Percentiles rank a stretch among this genome's conserved stretches.
These are phyloP conservation scores for Saccharomyces uvarum DNA, from an alignment of 1,139 yeast genomes.

Conservation along the genomic window DNA sequence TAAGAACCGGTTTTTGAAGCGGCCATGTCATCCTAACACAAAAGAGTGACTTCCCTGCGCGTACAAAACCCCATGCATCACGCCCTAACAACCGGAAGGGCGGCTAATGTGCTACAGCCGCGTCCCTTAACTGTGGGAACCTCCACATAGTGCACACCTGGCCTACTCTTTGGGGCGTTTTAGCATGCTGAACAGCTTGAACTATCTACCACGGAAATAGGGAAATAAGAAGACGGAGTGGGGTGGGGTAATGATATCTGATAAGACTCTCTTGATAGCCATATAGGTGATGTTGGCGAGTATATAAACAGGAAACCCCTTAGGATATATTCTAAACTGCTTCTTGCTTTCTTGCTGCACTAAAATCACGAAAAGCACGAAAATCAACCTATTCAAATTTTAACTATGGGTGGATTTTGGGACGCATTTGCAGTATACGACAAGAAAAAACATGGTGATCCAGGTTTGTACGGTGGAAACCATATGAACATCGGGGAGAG, in stretches of 20 bases:
- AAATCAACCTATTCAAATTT: not conserved
- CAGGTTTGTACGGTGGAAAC: constrained; percentile 19
- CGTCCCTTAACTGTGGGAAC: not conserved
- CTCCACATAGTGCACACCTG: not conserved
- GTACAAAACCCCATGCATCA: not conserved
- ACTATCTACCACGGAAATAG: not conserved
- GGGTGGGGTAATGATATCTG: not conserved
- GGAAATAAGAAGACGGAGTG: not conserved
- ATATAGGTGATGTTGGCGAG: no score
- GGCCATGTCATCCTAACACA: not conserved
- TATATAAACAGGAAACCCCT: not conserved
- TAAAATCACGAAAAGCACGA: not conserved
- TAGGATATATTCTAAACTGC: not conserved
- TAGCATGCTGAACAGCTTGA: no score
- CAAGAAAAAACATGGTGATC: constrained; percentile 25
- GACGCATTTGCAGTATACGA: constrained; percentile 30
- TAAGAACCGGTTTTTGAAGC: not conserved
- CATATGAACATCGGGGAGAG: constrained; percentile 24
- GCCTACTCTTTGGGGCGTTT: not conserved
- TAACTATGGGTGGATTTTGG: constrained; percentile 23
- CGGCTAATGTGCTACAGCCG: not conserved
- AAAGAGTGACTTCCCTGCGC: not conserved
- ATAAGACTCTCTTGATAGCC: not conserved
- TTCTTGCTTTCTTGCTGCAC: no score
- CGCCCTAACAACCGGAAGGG: not conserved